phyloP scores from a whole-genome alignment of 805 yeast genomes.

The Hanseniaspora guilliermondii region DNA sequence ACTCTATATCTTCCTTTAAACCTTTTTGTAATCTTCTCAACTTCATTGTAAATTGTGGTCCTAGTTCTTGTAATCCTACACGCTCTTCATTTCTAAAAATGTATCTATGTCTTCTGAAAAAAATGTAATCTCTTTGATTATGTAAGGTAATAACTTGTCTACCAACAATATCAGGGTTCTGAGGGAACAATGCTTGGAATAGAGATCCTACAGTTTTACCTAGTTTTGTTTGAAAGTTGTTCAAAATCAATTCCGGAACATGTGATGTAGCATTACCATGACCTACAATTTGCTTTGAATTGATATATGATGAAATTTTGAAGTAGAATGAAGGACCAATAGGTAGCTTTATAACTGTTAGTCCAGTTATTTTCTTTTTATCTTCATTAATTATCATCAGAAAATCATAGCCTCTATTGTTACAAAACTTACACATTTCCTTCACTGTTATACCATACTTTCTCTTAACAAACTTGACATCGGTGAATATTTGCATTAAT shows the following conservation, averaged over 20 bases:
- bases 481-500: slow-evolving; percentile 72
- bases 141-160: slow-evolving; percentile 92
- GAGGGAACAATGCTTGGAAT: slow-evolving; percentile 87
- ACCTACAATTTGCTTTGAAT: slow-evolving; percentile 64
- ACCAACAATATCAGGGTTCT: slow-evolving; percentile 85
- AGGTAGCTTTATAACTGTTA: slow-evolving; percentile 87
- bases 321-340: slow-evolving; percentile 93
- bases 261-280: slow-evolving; percentile 89
- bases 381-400: slow-evolving; percentile 85
- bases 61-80: slow-evolving; percentile 90
- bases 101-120: slow-evolving; percentile 91
- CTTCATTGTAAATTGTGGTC: slow-evolving; percentile 90
- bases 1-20: slow-evolving; percentile 77
- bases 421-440: slow-evolving; percentile 74
- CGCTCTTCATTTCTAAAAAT: slow-evolving; percentile 77
- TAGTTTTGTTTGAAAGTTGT: slow-evolving; percentile 82
- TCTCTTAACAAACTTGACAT: slow-evolving; percentile 74
- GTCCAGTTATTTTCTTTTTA: slow-evolving; percentile 80
- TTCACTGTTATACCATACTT: slow-evolving; percentile 71
- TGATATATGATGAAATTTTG: slow-evolving; percentile 62
- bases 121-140: slow-evolving; percentile 89
- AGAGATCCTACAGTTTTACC: slow-evolving; percentile 89
- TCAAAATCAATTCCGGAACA: slow-evolving; percentile 80
- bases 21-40: slow-evolving; percentile 85
- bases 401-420: slow-evolving; percentile 77